Evolutionary conservation across 1,284 basidiomycete species (phyloP), one percentile per base, ranked within the genome.

Genomic region (Puccinia polysora): DNA sequence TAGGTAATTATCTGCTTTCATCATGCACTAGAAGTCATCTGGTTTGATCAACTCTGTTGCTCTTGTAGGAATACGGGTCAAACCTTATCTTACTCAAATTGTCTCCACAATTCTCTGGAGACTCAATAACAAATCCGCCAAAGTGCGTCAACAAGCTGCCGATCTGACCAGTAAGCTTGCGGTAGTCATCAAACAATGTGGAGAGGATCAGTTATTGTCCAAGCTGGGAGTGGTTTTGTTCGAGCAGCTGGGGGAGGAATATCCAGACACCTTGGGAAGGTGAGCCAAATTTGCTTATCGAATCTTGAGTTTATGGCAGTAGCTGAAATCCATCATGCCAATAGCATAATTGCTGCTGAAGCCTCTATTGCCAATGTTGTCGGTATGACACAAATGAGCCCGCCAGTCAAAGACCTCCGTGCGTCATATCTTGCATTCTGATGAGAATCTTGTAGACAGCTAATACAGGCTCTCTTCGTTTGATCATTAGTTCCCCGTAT

Each of bases 351-450:
- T 80, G 91, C 93, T 58, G 96, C 96, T 58, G 92, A 96, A 80
- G 93, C 91, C 75, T 94, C 95, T 58, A 98, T 99, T 78, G 96
- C 96, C 76, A 98, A 98, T 78, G 96, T 98, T 38, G 94, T 98
- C 74, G 96, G 96, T 82, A 98, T 99, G 96, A 97, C 95, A 12
- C 92, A 97, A 81, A 98, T 99, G 96, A 97, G 96, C 80, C 96
- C 96, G 20, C 96, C 94, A 0, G 93, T 98, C 59, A 98, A 98
- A 81, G 96, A 98, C 84, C 87, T 98, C 69, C 80, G 91, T 94
- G 80, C 86, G 91, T 84, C 25, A 10, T 18, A 43, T 32, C 1
- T 15, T 23, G 18, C 6, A 23, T 40, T 18, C n/a, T n/a, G n/a
- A n/a, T n/a, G n/a, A n/a, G n/a, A n/a, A 45, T 45, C n/a, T n/a